Percentiles rank a stretch among this genome's conserved stretches.
phyloP scores from a whole-genome alignment of 2,329 filamentous ascomycete species.

The Trichoderma lentiforme region DNA sequence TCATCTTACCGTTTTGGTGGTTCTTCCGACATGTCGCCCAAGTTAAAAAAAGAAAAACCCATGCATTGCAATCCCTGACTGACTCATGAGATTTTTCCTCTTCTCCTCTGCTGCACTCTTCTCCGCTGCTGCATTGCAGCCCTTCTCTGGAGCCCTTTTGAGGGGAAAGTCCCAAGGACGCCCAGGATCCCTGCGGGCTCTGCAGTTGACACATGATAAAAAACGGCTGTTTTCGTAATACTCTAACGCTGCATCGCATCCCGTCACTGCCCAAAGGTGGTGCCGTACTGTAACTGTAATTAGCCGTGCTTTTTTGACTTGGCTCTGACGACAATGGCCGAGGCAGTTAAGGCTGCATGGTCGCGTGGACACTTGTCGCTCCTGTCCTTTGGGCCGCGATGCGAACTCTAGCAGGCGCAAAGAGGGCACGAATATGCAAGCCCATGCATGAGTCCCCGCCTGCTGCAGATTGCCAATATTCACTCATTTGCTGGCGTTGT shows the following conservation, averaged over 20 bases:
- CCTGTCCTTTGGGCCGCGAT: conserved; percentile 16
- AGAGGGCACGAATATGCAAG: conserved; percentile 8
- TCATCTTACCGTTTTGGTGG: conserved; percentile 28
- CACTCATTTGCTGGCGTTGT: conserved; percentile 9
- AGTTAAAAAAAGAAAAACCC: not conserved
- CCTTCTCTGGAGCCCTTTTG: not conserved
- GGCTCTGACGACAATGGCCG: not conserved
- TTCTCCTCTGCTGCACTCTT: not conserved
- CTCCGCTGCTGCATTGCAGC: not conserved
- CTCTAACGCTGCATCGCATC: not conserved
- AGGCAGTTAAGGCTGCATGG: conserved; percentile 12
- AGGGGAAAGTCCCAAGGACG: not conserved
- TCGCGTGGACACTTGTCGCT: conserved; percentile 17
- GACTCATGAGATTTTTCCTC: not conserved
- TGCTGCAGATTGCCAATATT: conserved; percentile 9
- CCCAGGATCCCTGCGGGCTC: not conserved
- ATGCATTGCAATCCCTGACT: not conserved
- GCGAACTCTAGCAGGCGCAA: conserved; percentile 10
- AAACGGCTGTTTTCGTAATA: conserved; percentile 1
- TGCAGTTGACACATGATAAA: conserved; percentile 14
- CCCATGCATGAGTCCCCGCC: not conserved
- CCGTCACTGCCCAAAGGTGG: conserved; percentile 5
- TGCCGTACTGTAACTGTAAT: not conserved
- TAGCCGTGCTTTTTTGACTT: not conserved
- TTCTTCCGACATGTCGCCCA: conserved; percentile 31